Evolutionary conservation across 2,329 filamentous ascomycete genomes (phyloP), one percentile per base, ranked within the genome.

Genomic region (Massarina eburnea): DNA sequence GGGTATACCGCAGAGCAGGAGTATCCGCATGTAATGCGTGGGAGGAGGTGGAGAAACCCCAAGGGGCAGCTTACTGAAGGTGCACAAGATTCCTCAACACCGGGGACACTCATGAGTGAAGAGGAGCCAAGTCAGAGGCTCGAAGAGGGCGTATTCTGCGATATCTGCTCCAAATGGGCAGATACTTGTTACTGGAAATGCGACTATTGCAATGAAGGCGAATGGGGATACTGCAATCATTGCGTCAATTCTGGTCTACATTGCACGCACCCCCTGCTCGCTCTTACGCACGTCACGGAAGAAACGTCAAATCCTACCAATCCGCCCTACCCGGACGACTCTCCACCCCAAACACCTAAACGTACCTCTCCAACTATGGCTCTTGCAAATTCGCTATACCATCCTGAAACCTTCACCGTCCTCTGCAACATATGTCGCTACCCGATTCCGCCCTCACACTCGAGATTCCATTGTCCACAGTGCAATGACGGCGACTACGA

Each of bases 131-230:
- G 76, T 4, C 77, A 78, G 30, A 77, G 89, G 19, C 72, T 94
- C 1, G 83, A 94, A 68, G 84, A 81, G 41, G 92, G 92, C 17
- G 84, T 89, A 5, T 96, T 96, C 68, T 97, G 92, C 66, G 83
- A 86, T 29, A 80, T 80, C 38, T 96, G 92, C 66, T 75, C 80
- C 15, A 76, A 80, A 0, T 88, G 83, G 75, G 80, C 89, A 0
- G 91, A 95, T 59, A 81, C 86, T 41, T 94, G 89, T 70, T 95
- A 89, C 70, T 97, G 91, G 92, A 85, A 88, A 51, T 97, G 92
- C 67, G 83, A 87, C 48, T 68, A 79, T 20, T 97, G 92, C 72
- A 96, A 96, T 59, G 84, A 94, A 51, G 92, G 90, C 4, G 91
- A 95, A 62, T 97, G 91, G 91, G 92, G 92, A 0, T 96, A 89